These are phyloP conservation scores for Pseudotulostoma volvatum DNA, from an alignment of 495 filamentous ascomycete species.

Conservation along the genomic window DNA sequence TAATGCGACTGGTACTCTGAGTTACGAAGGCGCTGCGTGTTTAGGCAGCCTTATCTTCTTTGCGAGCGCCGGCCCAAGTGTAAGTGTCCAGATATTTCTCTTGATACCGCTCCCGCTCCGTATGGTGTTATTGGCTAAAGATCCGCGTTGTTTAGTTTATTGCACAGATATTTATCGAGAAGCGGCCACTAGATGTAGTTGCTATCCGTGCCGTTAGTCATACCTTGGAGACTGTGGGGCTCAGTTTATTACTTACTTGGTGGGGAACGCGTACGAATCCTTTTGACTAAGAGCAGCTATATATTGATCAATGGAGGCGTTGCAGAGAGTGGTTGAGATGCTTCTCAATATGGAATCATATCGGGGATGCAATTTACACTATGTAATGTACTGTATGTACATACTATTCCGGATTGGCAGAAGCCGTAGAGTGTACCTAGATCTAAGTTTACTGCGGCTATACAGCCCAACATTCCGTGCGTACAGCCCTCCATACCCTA, in stretches of 20 bases:
- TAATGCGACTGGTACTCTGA: constrained; percentile 85
- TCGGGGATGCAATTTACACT: no score
- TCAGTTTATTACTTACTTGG: constrained; percentile 85
- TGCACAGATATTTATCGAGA: constrained; percentile 74
- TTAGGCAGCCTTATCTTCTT: constrained; percentile 81
- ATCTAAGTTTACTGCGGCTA: no score
- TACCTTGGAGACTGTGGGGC: constrained; percentile 81
- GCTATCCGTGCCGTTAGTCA: constrained; percentile 70
- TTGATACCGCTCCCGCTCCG: background rate
- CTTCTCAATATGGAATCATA: no score
- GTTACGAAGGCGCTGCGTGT: constrained; percentile 94
- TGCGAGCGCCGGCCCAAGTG: constrained; percentile 72
- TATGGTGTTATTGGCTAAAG: no score
- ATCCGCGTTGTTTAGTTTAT: constrained; percentile 58
- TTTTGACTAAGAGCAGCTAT: no score
- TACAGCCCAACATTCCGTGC: no score
- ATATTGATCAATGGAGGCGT: no score
- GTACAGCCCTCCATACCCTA: no score
- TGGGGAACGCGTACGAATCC: constrained; percentile 92
- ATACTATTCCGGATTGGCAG: no score
- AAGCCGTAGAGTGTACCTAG: no score
- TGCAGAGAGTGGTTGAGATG: no score
- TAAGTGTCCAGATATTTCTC: constrained; percentile 46
- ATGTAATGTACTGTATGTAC: no score
- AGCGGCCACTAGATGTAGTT: constrained; percentile 75